Base-by-base conservation (phyloP, 208 protist species). In the Strigomonas culicis region DNA sequence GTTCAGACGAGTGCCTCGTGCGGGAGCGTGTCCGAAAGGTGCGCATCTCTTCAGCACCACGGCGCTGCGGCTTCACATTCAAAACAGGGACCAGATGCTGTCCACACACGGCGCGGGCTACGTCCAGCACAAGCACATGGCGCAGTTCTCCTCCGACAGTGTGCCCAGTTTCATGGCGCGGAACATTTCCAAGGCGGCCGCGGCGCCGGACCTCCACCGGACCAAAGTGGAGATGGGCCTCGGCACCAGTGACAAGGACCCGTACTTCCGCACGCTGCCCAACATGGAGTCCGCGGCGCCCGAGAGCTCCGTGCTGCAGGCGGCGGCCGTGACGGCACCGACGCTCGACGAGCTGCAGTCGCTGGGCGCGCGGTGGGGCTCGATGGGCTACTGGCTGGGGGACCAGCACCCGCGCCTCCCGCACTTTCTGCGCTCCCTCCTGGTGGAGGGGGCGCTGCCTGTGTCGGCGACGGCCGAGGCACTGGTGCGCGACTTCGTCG, bases 181-280 rank as follows among this genome's bases (percentile, higher is more conserved):
- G 30, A 67, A 55, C 17, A 57, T 80, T 11, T 71, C 76, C 1
- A 64, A 70, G 34, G 74, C 88, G 22, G 55, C 88, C 0, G 75
- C 77, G 1, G 77, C 88, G 4, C 84, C 88, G 0, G 89, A 95
- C 66, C 75, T 95, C 17, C 80, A 85, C 53, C 83, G 77, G 27
- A 93, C 86, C 0, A 74, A 77, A 22, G 77, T 93, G 22, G 81
- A 95, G 63, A 72, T 93, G 39, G 89, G 89, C 28, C 79, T 88
- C 27, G 89, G 89, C 17, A 95, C 89, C 1, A 75, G 82, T 30
- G 79, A 59, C 19, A 62, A 56, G 13, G 89, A 95, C 57, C 89
- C 89, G 1, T 95, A 95, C 71, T 10, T 74, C 11, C 80, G 89
- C 34, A 92, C 84, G 13, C 72, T 93, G 44, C 86, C 85, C 0